Base-by-base conservation (phyloP, 306 rosid genomes). In the Notholithocarpus densiflorus region DNA sequence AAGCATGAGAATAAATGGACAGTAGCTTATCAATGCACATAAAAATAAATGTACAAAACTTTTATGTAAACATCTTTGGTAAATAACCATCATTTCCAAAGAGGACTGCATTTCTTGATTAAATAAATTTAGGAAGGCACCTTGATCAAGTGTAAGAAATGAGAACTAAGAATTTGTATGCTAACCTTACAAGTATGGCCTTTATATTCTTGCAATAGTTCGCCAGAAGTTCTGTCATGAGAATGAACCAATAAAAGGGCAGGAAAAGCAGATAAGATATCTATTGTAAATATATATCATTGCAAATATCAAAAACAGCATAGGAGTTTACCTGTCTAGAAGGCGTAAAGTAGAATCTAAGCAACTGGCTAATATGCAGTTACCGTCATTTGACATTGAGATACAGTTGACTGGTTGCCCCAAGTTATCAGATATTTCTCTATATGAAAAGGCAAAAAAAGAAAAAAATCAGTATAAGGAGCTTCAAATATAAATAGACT, bases 391-490 rank as follows among this genome's bases (percentile, higher is more conserved):
- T 60, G 99, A 95, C 94, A 95, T 75, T 40, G 99, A 89, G 59
- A 95, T 92, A 82, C 97, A 91, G 84, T 91, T 95, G 77, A 95
- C 98, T 77, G 99, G 94, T 53, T 89, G 99, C 79, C 97, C 96
- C 75, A 93, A 80, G 88, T 87, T 57, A 76, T 95, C 97, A 0
- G 92, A 91, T 82, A 84, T 84, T 88, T 95, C 98, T 81, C 99
- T 95, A 79, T 59, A 37, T 13, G 19, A 80, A 31, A 64, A n/a
- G 74, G 72, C 62, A 80, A 4, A 60, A 40, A 27, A 32, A 5
- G 45, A 74, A 19, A 53, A 15, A 40, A 57, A 7, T 15, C 45
- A 76, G 59, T 15, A 34, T 56, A 14, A 60, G 24, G 51, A 71
- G 18, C 62, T 5, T 73, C 64, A 24, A 29, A 51, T 62, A 9